Evolutionary conservation across 2,329 filamentous ascomycete genomes (phyloP).

Genomic region (Colletotrichum sidae): DNA sequence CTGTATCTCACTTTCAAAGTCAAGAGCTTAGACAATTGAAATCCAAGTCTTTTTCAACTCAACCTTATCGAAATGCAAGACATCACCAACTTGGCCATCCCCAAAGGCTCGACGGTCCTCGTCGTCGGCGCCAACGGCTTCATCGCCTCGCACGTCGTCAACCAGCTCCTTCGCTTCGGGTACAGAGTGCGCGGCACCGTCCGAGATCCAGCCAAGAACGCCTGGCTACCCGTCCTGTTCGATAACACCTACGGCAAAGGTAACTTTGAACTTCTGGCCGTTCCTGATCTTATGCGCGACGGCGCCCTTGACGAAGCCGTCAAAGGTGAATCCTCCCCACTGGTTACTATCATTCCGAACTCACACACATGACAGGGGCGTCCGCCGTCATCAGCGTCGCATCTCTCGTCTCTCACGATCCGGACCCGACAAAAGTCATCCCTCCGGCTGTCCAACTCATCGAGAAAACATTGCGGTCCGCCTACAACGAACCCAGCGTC

Average conservation of each 20-base stretch:
- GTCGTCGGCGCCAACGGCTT: conserved; percentile 61
- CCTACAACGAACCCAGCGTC: conserved; percentile 52
- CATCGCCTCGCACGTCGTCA: conserved; percentile 54
- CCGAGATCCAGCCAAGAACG: conserved; percentile 46
- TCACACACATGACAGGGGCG: conserved; percentile 33
- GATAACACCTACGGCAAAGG: conserved; percentile 45
- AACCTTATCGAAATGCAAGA: too few relatives aligned
- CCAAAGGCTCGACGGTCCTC: conserved; percentile 51
- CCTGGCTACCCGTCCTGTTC: conserved; percentile 48
- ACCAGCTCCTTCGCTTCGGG: conserved; percentile 53
- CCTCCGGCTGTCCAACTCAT: conserved; percentile 49
- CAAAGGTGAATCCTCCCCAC: conserved; percentile 43
- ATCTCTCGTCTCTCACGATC: conserved; percentile 50
- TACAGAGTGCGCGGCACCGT: conserved; percentile 59
- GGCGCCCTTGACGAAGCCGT: conserved; percentile 53
- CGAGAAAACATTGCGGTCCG: conserved; percentile 53
- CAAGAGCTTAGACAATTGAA: too few relatives aligned
- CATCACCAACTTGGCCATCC: conserved; percentile 31
- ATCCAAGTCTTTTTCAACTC: too few relatives aligned
- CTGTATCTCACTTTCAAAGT: too few relatives aligned
- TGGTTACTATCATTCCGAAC: too few relatives aligned
- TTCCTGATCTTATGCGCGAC: conserved; percentile 51
- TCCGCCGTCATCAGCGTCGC: conserved; percentile 59
- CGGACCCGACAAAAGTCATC: conserved; percentile 57
- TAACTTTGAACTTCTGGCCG: conserved; percentile 50